Percentiles rank a stretch among this genome's conserved stretches.
phyloP scores from a whole-genome alignment of 106 monocot genomes.

The Dendrobium officinale region DNA sequence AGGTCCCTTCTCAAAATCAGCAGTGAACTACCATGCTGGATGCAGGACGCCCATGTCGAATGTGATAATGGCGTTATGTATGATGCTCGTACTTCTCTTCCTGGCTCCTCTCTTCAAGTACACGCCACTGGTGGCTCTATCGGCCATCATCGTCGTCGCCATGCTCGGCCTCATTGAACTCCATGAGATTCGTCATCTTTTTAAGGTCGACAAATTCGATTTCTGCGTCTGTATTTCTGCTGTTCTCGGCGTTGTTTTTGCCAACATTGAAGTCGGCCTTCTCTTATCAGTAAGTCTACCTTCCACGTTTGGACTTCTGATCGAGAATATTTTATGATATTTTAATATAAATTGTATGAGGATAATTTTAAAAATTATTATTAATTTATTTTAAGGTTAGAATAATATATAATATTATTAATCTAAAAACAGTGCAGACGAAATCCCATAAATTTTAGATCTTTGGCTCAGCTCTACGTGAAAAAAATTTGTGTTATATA shows the following conservation, averaged over 20 bases:
- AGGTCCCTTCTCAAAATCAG: constrained; percentile 92
- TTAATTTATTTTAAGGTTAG: too few relatives aligned
- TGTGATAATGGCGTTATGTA: constrained; percentile 52
- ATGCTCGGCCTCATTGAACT: constrained; percentile 79
- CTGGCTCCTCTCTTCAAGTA: constrained; percentile 75
- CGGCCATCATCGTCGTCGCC: constrained; percentile 71
- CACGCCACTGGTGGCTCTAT: constrained; percentile 76
- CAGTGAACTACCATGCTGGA: constrained; percentile 66
- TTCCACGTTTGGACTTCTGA: too few relatives aligned
- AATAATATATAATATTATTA: too few relatives aligned
- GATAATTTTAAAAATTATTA: too few relatives aligned
- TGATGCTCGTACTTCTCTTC: constrained; percentile 79
- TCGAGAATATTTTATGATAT: too few relatives aligned
- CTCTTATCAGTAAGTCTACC: constrained; percentile 37
- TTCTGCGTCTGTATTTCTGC: constrained; percentile 73
- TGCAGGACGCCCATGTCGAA: constrained; percentile 76
- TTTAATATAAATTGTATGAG: too few relatives aligned
- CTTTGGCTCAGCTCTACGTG: too few relatives aligned
- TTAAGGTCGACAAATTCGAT: constrained; percentile 83
- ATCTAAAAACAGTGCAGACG: too few relatives aligned
- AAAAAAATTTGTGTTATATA: too few relatives aligned
- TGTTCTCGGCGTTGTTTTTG: constrained; percentile 59
- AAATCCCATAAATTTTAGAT: too few relatives aligned
- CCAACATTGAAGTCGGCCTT: constrained; percentile 64
- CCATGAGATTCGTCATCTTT: constrained; percentile 42